A percentile compares a stretch with the other conserved stretches of the same genome.
These are phyloP conservation scores for Ustilago esculenta DNA, from an alignment of 1,284 basidiomycete species.

Conservation along the genomic window DNA sequence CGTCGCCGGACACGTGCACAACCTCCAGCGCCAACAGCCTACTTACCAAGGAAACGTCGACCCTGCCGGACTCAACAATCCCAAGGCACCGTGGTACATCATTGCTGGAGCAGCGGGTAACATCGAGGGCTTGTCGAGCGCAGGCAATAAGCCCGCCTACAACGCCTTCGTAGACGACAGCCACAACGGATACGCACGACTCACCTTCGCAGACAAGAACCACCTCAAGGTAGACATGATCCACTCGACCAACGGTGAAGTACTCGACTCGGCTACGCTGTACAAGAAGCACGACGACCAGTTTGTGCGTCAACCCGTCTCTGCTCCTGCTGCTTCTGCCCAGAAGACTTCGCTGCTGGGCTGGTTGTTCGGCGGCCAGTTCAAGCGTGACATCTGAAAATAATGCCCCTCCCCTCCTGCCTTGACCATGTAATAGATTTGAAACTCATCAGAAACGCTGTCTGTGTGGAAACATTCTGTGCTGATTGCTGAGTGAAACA, in stretches of 20 bases:
- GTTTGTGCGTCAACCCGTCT: conserved; percentile 23
- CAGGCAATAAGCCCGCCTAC: conserved; percentile 14
- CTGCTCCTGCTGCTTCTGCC: background rate
- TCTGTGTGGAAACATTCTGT: too few relatives aligned
- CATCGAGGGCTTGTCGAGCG: conserved; percentile 58
- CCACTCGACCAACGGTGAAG: conserved; percentile 33
- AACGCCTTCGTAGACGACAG: conserved; percentile 30
- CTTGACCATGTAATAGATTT: too few relatives aligned
- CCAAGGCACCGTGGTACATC: conserved; percentile 62
- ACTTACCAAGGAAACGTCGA: conserved; percentile 59
- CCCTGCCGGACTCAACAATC: conserved; percentile 53
- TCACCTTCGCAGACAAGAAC: conserved; percentile 64
- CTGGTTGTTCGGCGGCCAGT: conserved; percentile 1
- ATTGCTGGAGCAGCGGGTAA: conserved; percentile 67
- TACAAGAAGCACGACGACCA: conserved; percentile 31
- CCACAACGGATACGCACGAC: conserved; percentile 44
- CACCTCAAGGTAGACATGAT: conserved; percentile 39
- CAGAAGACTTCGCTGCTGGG: conserved; percentile 1
- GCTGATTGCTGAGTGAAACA: background rate
- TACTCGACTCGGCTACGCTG: conserved; percentile 41
- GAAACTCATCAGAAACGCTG: too few relatives aligned
- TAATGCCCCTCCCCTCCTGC: too few relatives aligned
- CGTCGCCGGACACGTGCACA: conserved; percentile 67
- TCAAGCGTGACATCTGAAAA: conserved; percentile 14
- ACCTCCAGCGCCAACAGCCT: conserved; percentile 66